Evolutionary conservation across 495 filamentous ascomycete genomes (phyloP).

Genomic region (Articulospora tetracladia): DNA sequence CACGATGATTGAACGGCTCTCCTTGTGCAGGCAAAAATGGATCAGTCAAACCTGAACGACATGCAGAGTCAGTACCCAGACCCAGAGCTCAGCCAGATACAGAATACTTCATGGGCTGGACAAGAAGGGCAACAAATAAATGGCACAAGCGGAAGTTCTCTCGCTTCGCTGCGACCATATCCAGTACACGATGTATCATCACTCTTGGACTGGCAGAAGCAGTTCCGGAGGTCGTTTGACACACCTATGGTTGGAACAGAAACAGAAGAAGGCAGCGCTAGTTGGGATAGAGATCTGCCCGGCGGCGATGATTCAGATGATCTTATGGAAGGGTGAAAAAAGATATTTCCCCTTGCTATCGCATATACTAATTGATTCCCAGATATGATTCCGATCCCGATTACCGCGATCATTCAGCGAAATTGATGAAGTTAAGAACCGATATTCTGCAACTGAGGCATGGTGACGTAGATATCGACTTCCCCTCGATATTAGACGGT

Average conservation of each 20-base stretch:
- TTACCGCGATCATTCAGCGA: neutral
- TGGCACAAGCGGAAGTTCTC: neutral
- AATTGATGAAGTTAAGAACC: neutral
- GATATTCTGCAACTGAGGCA: neutral
- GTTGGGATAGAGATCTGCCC: neutral
- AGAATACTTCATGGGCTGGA: neutral
- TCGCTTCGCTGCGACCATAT: neutral
- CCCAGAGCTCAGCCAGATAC: constrained; percentile 4
- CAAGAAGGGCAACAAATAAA: neutral
- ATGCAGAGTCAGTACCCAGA: constrained; percentile 10
- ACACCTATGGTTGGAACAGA: neutral
- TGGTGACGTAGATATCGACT: neutral
- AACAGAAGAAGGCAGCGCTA: neutral
- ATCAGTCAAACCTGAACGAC: neutral
- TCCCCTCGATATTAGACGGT: neutral
- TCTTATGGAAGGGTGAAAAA: neutral
- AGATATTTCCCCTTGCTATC: neutral
- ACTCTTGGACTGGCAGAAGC: neutral
- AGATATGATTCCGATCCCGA: neutral
- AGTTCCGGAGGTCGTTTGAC: neutral
- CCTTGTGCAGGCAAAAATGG: neutral
- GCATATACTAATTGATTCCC: neutral
- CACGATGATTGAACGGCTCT: neutral
- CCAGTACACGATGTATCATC: neutral
- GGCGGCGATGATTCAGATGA: neutral